Percentiles rank a stretch among this genome's conserved stretches.
These are phyloP conservation scores for Vaccinium macrocarpon DNA, from an alignment of 148 eudicot species.

Conservation along the genomic window DNA sequence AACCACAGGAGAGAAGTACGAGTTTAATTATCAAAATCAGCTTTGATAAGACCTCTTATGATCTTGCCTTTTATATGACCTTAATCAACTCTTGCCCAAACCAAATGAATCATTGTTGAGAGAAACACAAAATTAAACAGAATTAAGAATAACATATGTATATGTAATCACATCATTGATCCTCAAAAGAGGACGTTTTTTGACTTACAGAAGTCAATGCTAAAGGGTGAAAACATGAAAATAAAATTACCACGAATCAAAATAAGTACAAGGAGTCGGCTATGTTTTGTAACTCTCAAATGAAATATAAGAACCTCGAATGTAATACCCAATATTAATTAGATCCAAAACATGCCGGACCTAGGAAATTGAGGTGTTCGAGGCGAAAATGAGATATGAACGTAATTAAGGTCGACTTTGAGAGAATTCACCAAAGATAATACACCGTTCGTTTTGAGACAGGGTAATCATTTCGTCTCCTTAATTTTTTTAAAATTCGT, in stretches of 20 bases:
- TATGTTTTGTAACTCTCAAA: neutral
- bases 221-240: neutral
- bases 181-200: too few species aligned
- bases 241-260: neutral
- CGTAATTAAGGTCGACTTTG: neutral
- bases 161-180: too few species aligned
- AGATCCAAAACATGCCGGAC: neutral
- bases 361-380: neutral
- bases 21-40: neutral
- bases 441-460: too few species aligned
- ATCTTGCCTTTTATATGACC: neutral
- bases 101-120: neutral
- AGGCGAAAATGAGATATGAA: neutral
- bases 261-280: neutral
- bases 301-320: neutral
- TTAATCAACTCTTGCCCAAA: neutral
- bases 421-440: too few species aligned
- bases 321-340: neutral
- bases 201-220: neutral
- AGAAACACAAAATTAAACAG: neutral
- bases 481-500: too few species aligned
- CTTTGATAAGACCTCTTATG: neutral
- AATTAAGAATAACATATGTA: neutral
- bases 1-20: neutral
- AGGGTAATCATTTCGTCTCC: too few species aligned